A percentile compares a stretch with the other conserved stretches of the same genome.
Evolutionary conservation across 2,329 filamentous ascomycete genomes (phyloP).

Genomic region (Fusarium algeriense): DNA sequence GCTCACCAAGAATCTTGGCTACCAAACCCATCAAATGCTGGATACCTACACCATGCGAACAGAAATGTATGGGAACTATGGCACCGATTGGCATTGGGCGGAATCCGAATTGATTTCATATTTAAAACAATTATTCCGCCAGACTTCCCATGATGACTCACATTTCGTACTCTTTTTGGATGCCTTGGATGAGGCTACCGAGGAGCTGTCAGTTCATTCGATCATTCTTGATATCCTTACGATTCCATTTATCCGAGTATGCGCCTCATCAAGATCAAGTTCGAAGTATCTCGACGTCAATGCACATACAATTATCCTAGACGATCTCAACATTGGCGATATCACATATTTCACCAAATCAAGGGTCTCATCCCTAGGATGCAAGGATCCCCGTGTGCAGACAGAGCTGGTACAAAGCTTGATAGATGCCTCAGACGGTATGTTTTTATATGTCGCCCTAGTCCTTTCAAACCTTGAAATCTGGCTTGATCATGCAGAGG

Average conservation of each 20-base stretch:
- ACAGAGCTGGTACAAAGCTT: neutral
- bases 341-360: neutral
- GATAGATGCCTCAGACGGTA: neutral
- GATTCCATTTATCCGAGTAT: neutral
- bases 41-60: neutral
- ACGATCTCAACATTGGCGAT: neutral
- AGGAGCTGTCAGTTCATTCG: neutral
- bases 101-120: neutral
- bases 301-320: neutral
- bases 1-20: neutral
- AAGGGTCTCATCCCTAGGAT: neutral
- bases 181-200: neutral
- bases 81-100: neutral
- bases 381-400: neutral
- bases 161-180: neutral
- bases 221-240: neutral
- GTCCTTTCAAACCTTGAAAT: neutral
- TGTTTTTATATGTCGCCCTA: neutral
- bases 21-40: neutral
- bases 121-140: neutral
- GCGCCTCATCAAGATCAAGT: neutral
- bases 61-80: neutral
- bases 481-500: neutral
- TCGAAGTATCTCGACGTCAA: accelerated
- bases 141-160: neutral